Base-by-base conservation (phyloP, 768 basidiomycete species). In the Lyophyllum atratum region DNA sequence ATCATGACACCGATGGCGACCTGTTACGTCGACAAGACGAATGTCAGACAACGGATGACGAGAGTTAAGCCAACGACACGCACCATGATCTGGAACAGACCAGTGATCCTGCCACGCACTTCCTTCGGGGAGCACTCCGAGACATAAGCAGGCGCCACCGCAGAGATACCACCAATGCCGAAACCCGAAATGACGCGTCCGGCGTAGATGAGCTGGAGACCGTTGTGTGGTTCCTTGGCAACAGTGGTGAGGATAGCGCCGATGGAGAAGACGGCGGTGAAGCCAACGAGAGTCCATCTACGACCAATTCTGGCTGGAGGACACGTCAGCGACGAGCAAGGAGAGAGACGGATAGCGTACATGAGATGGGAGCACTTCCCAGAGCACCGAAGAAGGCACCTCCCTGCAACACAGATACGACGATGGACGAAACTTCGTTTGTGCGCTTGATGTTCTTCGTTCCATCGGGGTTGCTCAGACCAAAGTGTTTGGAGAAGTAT, bases 351-450 rank as follows among this genome's bases (percentile, higher is more conserved):
- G 34, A 37, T 37, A 25, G n/a, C 78, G 49, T 56, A 90, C 90
- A 74, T 11, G 89, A 89, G 42, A 89, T 65, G 0, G 87, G 87
- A 1, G 88, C 87, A 61, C 85, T 87, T 10, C 81, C 80, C 6
- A 95, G 68, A 14, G 92, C 90, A 55, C 93, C 93, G 66, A 94
- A 94, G 80, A 94, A 93, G 0, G 91, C 90, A 11, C 92, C 92
- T 4, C 86, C 90, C 67, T 94, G 93, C 10, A 95, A 79, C 4
- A 94, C 90, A 3, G 93, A 91, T 17, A 95, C 93, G 42, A 95
- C 87, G 61, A 90, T 92, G 42, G 89, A 87, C 0, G 86, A 87
- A n/a, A 93, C 76, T 4, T 77, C 73, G 54, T 87, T 80, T 22
- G 64, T 63, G 52, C 69, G 70, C 48, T 59, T 61, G 22, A 47